Base-by-base conservation (phyloP, 306 rosid genomes). In the Crotalaria pallida region DNA sequence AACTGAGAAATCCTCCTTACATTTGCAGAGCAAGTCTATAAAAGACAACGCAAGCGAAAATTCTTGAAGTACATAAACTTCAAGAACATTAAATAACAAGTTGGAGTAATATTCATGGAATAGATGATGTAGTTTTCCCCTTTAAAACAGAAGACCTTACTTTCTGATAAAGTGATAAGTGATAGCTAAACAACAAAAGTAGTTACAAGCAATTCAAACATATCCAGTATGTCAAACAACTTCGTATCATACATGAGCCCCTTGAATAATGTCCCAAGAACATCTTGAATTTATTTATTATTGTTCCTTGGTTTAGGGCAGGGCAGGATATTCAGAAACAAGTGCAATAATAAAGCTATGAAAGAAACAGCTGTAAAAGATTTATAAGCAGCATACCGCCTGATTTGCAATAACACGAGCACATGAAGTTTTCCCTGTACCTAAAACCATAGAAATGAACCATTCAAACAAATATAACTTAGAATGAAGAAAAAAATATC, bases 371-470 rank as follows among this genome's bases (percentile, higher is more conserved):
- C 18, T 26, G 36, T 31, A 61, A 77, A 50, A 71, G 62, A 36
- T 52, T 38, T 29, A 29, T 78, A 58, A 70, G 75, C 29, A 45
- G 57, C 89, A 84, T 78, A 93, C 98, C 68, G 90, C 90, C 78
- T 93, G 96, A 74, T 79, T 86, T 72, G 98, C 97, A 80, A 93
- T 90, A 53, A 90, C 96, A 73, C 96, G 96, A 68, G 98, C 98
- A 84, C 83, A 88, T 24, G 98, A 90, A 57, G 98, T 93, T 78
- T 93, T 93, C 58, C 98, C 98, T 12, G 96, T 93, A 73, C 98
- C 98, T 93, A 89, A 84, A 80, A 81, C 69, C 73, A 73, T 22
- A 49, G 58, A 75, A 78, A 53, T 76, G 67, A 67, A 63, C 40
- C 63, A 38, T 24, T 60, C 57, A 58, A 55, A 60, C 57, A 58